These are phyloP conservation scores for Chernovozyma sophiae-reginae DNA, from an alignment of 1,139 yeast species.

Conservation along the genomic window DNA sequence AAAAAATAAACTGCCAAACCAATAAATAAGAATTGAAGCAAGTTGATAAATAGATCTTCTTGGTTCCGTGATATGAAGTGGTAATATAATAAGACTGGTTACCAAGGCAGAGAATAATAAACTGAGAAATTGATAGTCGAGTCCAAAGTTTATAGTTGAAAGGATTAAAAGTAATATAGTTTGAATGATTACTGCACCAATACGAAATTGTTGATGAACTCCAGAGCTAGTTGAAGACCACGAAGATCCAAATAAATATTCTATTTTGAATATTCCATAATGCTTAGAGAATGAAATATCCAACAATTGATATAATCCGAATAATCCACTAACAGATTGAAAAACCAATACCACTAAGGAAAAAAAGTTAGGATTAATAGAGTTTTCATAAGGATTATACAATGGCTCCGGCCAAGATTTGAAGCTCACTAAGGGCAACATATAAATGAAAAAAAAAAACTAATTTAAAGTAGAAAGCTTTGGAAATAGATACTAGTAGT, in stretches of 20 bases:
- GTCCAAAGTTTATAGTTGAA: neutral
- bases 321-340: conserved; percentile 9
- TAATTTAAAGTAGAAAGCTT: too few species aligned
- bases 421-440: neutral
- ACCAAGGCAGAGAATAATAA: conserved; percentile 4
- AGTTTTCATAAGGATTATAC: conserved; percentile 12
- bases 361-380: conserved; percentile 15
- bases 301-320: conserved; percentile 10
- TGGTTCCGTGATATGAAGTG: conserved; percentile 32
- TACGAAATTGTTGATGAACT: conserved; percentile 9
- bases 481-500: too few species aligned
- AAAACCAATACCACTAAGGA: conserved; percentile 5
- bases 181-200: conserved; percentile 7
- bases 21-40: conserved; percentile 27
- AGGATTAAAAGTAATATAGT: conserved; percentile 2
- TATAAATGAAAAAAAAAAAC: too few species aligned
- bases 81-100: conserved; percentile 16
- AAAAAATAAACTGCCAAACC: conserved; percentile 25
- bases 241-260: conserved; percentile 16
- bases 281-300: conserved; percentile 10
- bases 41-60: conserved; percentile 24
- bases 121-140: neutral
- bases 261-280: conserved; percentile 12
- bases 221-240: conserved; percentile 14
- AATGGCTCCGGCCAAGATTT: conserved; percentile 9